These are phyloP conservation scores for Penicillium glabrum DNA, from an alignment of 2,329 filamentous ascomycete genomes.

Conservation along the genomic window DNA sequence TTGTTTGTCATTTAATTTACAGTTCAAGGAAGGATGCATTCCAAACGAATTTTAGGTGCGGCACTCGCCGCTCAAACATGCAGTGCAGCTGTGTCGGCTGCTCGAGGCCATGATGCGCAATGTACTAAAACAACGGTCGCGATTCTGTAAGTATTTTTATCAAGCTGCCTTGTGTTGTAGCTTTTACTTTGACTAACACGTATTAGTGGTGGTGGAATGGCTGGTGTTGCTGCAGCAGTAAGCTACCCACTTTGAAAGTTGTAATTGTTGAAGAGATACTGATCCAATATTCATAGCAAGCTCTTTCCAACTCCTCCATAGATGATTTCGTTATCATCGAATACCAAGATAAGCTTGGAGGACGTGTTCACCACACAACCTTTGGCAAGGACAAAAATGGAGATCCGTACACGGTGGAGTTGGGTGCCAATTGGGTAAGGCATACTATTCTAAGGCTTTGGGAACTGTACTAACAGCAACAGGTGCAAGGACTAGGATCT, in stretches of 20 bases:
- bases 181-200: background rate
- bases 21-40: constrained; percentile 1
- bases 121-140: constrained; percentile 35
- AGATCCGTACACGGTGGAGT: constrained; percentile 59
- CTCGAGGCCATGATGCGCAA: constrained; percentile 14
- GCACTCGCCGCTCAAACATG: constrained; percentile 13
- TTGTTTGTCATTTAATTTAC: background rate
- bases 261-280: background rate
- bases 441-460: background rate
- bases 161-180: too few relatives aligned
- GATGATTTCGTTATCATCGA: constrained; percentile 66
- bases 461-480: background rate
- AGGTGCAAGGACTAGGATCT: constrained; percentile 46
- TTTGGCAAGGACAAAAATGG: constrained; percentile 57
- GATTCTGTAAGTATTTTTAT: constrained; percentile 27
- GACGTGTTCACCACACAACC: constrained; percentile 57
- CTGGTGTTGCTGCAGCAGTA: constrained; percentile 63
- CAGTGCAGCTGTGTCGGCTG: constrained; percentile 20
- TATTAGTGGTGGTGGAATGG: constrained; percentile 56
- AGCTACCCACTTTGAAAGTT: constrained; percentile 11
- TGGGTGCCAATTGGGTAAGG: constrained; percentile 66
- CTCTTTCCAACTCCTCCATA: constrained; percentile 60
- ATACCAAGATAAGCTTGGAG: constrained; percentile 62
- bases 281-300: constrained; percentile 48
- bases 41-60: constrained; percentile 4